Evolutionary conservation across 2,329 filamentous ascomycete species (phyloP).

Genomic region (Penicillium italicum): DNA sequence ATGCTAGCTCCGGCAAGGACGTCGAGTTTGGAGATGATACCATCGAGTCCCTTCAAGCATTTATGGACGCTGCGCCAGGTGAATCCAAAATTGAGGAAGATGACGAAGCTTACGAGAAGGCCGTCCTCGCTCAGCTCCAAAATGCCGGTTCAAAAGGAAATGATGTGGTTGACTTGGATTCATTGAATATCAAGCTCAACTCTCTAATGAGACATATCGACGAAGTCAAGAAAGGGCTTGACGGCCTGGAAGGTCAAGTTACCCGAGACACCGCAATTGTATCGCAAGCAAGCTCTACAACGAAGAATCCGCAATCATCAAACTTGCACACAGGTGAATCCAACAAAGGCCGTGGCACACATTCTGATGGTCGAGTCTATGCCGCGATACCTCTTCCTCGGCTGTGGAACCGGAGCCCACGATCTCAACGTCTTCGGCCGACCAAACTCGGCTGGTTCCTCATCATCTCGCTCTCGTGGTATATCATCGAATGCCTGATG

Average conservation of each 20-base stretch:
- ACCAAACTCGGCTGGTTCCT: conserved; percentile 41
- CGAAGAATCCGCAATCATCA: conserved; percentile 9
- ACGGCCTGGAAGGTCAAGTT: conserved; percentile 39
- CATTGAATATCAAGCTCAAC: conserved; percentile 39
- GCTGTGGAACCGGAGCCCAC: conserved; percentile 33
- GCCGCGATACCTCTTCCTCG: conserved; percentile 35
- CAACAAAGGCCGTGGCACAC: conserved; percentile 25
- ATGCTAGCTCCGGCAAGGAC: conserved; percentile 39
- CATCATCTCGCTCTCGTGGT: conserved; percentile 47
- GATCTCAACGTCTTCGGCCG: conserved; percentile 29
- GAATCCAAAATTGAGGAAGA: conserved; percentile 31
- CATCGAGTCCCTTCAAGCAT: conserved; percentile 43
- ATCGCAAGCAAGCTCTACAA: conserved; percentile 15
- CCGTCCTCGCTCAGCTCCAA: conserved; percentile 26
- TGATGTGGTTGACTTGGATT: conserved; percentile 35
- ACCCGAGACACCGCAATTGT: conserved; percentile 21
- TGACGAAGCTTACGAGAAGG: conserved; percentile 33
- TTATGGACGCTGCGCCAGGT: conserved; percentile 34
- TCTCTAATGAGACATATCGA: conserved; percentile 41
- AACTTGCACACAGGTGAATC: conserved; percentile 11
- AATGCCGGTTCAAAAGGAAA: conserved; percentile 16
- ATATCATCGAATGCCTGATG: conserved; percentile 47
- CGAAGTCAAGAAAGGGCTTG: conserved; percentile 40
- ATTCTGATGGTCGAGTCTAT: conserved; percentile 29
- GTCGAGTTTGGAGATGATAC: conserved; percentile 45